A percentile compares a stretch with the other conserved stretches of the same genome.
Evolutionary conservation across 768 basidiomycete genomes (phyloP).

Genomic region (Nidularia sp.): DNA sequence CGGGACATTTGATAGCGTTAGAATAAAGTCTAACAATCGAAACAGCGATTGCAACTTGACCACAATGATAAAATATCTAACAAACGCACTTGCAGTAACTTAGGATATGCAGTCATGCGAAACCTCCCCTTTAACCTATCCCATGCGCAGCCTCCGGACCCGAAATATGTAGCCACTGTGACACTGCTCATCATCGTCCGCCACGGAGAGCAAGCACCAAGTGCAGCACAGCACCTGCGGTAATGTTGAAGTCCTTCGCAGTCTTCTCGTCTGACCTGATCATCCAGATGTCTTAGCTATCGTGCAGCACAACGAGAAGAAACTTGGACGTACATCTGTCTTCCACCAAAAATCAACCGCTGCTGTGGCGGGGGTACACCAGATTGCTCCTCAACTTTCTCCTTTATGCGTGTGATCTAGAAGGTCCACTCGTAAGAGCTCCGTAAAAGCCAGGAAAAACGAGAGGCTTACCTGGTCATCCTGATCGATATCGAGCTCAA

Average conservation of each 20-base stretch:
- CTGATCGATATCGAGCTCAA: slow-evolving; percentile 92
- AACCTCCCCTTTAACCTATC: too few relatives aligned
- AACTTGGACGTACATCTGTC: slow-evolving; percentile 73
- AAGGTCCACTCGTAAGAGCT: not conserved
- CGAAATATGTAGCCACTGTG: not conserved
- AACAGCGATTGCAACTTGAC: too few relatives aligned
- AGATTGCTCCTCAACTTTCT: slow-evolving; percentile 97
- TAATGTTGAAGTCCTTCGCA: slow-evolving; percentile 78
- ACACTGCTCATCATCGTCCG: slow-evolving; percentile 44
- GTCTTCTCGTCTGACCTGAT: slow-evolving; percentile 88
- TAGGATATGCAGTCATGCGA: too few relatives aligned
- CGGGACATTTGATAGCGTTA: too few relatives aligned
- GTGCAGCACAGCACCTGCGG: slow-evolving; percentile 85
- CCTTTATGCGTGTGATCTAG: slow-evolving; percentile 92
- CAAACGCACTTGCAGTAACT: too few relatives aligned
- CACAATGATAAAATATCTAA: too few relatives aligned
- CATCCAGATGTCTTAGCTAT: slow-evolving; percentile 1
- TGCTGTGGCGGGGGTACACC: slow-evolving; percentile 97
- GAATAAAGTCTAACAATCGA: too few relatives aligned
- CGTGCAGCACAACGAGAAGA: not conserved
- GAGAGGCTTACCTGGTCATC: slow-evolving; percentile 68
- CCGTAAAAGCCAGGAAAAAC: not conserved
- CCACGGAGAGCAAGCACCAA: slow-evolving; percentile 94
- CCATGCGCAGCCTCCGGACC: not conserved
- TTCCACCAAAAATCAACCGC: slow-evolving; percentile 86